These are phyloP conservation scores for Herpetomonas tarakana DNA, from an alignment of 208 protist species.

Conservation along the genomic window DNA sequence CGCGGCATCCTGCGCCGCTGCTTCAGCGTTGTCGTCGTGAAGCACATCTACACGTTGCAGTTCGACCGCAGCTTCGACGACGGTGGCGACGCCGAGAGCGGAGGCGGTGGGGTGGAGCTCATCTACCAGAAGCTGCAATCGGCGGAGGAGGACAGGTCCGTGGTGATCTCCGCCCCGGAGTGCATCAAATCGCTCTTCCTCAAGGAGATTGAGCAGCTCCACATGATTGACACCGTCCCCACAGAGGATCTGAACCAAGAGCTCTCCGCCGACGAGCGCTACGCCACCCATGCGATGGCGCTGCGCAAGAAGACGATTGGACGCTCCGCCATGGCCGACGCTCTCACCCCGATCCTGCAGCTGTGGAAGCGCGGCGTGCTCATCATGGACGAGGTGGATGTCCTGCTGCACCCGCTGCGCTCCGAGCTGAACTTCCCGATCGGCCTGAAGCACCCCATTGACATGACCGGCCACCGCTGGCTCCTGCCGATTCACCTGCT, in stretches of 20 bases:
- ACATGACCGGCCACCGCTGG: conserved; percentile 90
- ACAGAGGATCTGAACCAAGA: conserved; percentile 38
- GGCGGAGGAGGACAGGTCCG: conserved; percentile 50
- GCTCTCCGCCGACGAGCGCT: conserved; percentile 32
- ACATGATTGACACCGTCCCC: conserved; percentile 67
- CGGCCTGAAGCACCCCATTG: conserved; percentile 88
- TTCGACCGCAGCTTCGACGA: conserved; percentile 75
- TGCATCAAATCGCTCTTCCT: conserved; percentile 94
- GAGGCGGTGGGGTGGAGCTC: conserved; percentile 19
- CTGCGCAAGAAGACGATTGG: conserved; percentile 40
- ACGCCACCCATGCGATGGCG: conserved; percentile 24
- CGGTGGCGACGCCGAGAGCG: conserved; percentile 25
- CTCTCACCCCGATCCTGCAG: conserved; percentile 74
- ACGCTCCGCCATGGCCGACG: conserved; percentile 62
- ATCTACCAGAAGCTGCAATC: conserved; percentile 73
- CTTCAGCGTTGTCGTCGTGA: conserved; percentile 92
- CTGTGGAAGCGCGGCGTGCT: conserved; percentile 85
- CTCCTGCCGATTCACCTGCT: conserved; percentile 92
- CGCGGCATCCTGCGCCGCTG: conserved; percentile 84
- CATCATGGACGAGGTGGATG: conserved; percentile 95
- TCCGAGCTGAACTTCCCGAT: conserved; percentile 97
- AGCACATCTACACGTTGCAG: conserved; percentile 85
- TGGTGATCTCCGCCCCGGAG: conserved; percentile 87
- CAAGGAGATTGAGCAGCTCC: conserved; percentile 91
- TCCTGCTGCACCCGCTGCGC: conserved; percentile 94